Conservation (phyloP, 306 rosid species). For the Dicorynia guianensis region DNA sequence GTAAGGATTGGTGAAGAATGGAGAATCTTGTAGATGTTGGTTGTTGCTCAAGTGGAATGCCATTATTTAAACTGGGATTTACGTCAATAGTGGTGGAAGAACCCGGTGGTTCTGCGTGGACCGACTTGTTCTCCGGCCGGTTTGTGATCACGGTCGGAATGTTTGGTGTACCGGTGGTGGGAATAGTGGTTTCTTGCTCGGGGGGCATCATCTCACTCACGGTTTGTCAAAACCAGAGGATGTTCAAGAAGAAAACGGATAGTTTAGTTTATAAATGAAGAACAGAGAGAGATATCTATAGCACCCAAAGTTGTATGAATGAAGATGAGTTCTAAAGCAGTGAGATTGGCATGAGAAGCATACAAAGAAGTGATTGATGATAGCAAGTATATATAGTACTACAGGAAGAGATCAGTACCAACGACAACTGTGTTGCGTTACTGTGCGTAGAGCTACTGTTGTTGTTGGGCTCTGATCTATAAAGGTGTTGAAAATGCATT, state of each 20-base stretch:
- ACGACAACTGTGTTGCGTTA: neutral
- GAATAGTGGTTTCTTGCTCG: conserved; percentile 51
- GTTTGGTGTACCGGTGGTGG: conserved; percentile 22
- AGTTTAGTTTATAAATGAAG: neutral
- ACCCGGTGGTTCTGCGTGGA: conserved; percentile 53
- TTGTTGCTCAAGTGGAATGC: conserved; percentile 23
- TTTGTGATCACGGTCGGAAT: conserved; percentile 31
- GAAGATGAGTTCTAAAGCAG: neutral
- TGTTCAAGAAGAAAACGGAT: neutral
- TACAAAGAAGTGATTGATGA: conserved; percentile 5
- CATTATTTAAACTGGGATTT: conserved; percentile 15
- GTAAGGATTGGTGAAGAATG: conserved; percentile 52
- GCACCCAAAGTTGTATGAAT: neutral
- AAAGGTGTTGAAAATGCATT: neutral
- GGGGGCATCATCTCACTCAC: conserved; percentile 64
- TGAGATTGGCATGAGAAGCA: conserved; percentile 33
- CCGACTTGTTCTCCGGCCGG: conserved; percentile 52
- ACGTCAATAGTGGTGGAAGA: neutral
- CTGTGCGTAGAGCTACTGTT: neutral
- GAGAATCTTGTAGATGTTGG: conserved; percentile 36
- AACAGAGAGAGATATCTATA: neutral
- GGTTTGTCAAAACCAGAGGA: neutral
- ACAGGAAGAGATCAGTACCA: neutral
- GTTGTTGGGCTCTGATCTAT: neutral
- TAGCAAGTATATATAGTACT: conserved; percentile 29